Conservation (phyloP, 495 filamentous ascomycete genomes). For the Pyronema omphalodes region DNA sequence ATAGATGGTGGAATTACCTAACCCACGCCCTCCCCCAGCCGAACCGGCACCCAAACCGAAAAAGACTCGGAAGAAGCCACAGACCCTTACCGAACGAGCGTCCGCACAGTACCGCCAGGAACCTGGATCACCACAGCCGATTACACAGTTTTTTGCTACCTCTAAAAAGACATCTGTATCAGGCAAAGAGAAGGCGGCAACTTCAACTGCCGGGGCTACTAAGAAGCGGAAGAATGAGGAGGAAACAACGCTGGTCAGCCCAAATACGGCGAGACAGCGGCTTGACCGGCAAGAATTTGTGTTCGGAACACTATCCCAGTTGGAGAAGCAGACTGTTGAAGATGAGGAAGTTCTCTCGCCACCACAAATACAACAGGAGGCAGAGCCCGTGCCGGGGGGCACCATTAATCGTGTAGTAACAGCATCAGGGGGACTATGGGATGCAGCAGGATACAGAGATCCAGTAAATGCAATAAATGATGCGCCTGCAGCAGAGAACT, state of each 20-base stretch:
- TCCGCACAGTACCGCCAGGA: background rate
- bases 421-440: no score
- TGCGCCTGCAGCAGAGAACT: no score
- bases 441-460: no score
- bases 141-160: background rate
- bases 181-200: background rate
- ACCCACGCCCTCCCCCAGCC: background rate
- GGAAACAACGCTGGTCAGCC: background rate
- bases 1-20: background rate
- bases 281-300: background rate
- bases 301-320: background rate
- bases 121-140: background rate
- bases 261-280: background rate
- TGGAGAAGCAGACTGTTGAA: background rate
- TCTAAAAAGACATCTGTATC: background rate
- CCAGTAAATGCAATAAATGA: no score
- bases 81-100: background rate
- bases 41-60: background rate
- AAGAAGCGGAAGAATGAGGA: background rate
- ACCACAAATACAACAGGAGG: no score
- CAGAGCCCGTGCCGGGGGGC: no score
- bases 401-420: no score
- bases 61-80: background rate
- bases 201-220: background rate
- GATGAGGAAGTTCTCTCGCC: no score